These are phyloP conservation scores for Pyrenula massariospora DNA, from an alignment of 495 filamentous ascomycete genomes.

Conservation along the genomic window DNA sequence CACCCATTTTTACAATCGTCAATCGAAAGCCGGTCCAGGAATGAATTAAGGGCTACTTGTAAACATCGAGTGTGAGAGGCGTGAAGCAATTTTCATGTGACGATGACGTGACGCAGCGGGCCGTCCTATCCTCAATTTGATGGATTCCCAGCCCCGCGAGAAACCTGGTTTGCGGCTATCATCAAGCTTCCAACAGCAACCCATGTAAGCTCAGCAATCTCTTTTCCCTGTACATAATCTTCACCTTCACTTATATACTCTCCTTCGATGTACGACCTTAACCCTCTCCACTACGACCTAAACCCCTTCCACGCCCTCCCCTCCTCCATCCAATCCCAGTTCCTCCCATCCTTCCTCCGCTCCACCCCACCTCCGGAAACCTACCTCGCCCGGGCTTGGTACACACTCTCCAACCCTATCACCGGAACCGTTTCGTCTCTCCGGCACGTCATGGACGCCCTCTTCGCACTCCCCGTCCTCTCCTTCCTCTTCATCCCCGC, in stretches of 20 bases:
- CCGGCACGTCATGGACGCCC: constrained; percentile 35
- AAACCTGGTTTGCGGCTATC: not conserved
- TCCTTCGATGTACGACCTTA: not conserved
- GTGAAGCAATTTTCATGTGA: too few species aligned
- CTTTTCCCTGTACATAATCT: not conserved
- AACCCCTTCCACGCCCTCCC: not conserved
- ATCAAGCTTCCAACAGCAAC: too few species aligned
- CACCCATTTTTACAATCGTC: too few species aligned
- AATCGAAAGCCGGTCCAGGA: too few species aligned
- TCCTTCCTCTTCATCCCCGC: constrained; percentile 46
- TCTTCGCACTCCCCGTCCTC: constrained; percentile 61
- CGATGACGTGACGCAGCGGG: not conserved
- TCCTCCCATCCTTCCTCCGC: not conserved
- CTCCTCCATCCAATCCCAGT: not conserved
- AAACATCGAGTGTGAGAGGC: too few species aligned
- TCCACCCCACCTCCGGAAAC: not conserved
- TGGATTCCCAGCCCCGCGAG: not conserved
- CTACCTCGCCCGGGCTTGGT: not conserved
- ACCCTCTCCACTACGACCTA: not conserved
- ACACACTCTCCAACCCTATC: not conserved
- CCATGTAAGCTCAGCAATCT: too few species aligned
- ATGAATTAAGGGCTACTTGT: too few species aligned
- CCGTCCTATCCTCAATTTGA: too few species aligned
- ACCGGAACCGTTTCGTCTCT: not conserved
- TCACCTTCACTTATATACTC: not conserved